Base-by-base conservation (phyloP, 192 early-diverging fungal species). In the Gonapodya prolifera region DNA sequence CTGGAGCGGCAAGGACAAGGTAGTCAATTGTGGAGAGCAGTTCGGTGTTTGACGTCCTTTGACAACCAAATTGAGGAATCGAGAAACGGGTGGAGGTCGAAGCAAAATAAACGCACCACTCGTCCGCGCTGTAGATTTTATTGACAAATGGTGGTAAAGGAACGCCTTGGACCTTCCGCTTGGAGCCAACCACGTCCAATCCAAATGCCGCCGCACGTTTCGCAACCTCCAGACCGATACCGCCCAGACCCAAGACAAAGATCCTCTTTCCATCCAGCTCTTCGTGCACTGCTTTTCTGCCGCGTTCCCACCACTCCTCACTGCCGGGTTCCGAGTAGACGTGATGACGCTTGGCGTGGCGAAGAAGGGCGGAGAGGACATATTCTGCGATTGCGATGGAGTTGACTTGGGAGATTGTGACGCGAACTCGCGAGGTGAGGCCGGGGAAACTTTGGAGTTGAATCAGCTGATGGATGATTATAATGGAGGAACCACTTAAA, bases 151-250 rank as follows among this genome's bases (percentile, higher is more conserved):
- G 8, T 8, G 71, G 28, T n/a, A n/a, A n/a, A 32, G 71, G 28
- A 16, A 30, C 71, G 8, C 18, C 32, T 32, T 73, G 28, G 8
- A 32, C 32, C 2, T 32, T 73, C 31, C 71, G 2, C 71, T 32
- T 73, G 8, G 32, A 18, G 8, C 71, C 71, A 73, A 73, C 8
- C 8, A 73, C 71, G 2, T 32, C 28, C 71, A 73, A 16, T 13
- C 71, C 71, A 32, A 73, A 73, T 13, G 71, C 71, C 71, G 2
- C 29, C 8, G 28, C 18, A 8, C 71, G 18, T 29, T 32, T 73
- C 71, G 28, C 71, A 29, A 73, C 31, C 71, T 73, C 71, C 71
- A 73, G 13, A 2, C 71, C 71, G 71, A 73, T 73, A 18, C 71
- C 31, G 2, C 71, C 71, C 28, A 73, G 29, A 16, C 71, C 71